Conservation (phyloP, 2,329 filamentous ascomycete genomes). For the Stachybotrys elegans region DNA sequence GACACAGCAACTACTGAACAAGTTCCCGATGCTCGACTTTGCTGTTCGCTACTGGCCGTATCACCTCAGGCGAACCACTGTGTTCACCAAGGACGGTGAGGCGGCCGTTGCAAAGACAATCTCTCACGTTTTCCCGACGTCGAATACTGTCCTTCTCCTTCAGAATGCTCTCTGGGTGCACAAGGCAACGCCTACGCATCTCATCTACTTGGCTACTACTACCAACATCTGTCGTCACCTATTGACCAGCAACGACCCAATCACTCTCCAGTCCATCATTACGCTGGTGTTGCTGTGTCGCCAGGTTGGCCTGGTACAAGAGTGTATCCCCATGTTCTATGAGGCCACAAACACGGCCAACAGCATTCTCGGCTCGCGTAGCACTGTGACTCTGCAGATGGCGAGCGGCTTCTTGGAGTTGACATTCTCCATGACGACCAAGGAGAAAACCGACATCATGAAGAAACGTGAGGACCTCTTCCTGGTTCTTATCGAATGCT, state of each 20-base stretch:
- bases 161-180: constrained; percentile 14
- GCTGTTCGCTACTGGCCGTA: constrained; percentile 14
- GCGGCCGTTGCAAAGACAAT: constrained; percentile 8
- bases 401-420: constrained; percentile 10
- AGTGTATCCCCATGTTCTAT: constrained; percentile 10
- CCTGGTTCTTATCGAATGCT: constrained; percentile 9
- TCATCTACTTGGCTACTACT: constrained; percentile 20
- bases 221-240: constrained; percentile 24
- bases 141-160: constrained; percentile 7
- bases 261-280: constrained; percentile 14
- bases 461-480: constrained; percentile 10
- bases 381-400: constrained; percentile 10
- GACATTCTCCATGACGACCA: constrained; percentile 4
- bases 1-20: constrained; percentile 15
- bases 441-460: constrained; percentile 18
- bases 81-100: constrained; percentile 7
- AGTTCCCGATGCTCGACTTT: constrained; percentile 15
- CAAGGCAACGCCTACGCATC: constrained; percentile 22
- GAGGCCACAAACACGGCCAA: constrained; percentile 9
- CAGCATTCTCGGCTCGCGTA: constrained; percentile 4
- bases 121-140: constrained; percentile 8
- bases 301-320: constrained; percentile 8
- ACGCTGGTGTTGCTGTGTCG: constrained; percentile 9
- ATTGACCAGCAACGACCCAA: constrained; percentile 14
- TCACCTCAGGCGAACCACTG: constrained; percentile 8